phyloP scores from a whole-genome alignment of 345 rosid genomes.

The Hypericum androsaemum region DNA sequence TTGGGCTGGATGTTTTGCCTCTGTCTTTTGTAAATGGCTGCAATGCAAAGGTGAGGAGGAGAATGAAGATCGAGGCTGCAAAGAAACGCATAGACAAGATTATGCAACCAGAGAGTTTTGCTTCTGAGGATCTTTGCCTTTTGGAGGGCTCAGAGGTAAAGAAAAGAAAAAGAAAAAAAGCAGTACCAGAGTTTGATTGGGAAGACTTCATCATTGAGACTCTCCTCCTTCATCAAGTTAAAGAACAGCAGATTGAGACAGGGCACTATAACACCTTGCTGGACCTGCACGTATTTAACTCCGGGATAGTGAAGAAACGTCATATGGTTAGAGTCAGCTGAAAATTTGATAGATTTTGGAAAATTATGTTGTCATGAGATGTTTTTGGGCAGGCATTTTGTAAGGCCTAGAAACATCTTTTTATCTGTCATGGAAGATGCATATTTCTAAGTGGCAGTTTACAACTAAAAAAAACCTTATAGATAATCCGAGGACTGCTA shows the following conservation, averaged over 20 bases:
- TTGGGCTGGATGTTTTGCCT: conserved; percentile 57
- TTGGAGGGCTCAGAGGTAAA: conserved; percentile 10
- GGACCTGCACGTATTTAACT: conserved; percentile 56
- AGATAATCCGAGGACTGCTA: too few species aligned
- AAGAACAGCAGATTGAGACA: conserved; percentile 68
- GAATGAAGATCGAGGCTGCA: conserved; percentile 54
- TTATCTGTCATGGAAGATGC: too few species aligned
- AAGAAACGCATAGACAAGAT: conserved; percentile 44
- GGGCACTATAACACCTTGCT: conserved; percentile 67
- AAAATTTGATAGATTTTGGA: too few species aligned
- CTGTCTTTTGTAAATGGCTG: conserved; percentile 53
- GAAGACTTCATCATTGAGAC: conserved; percentile 82
- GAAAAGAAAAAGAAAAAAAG: conserved; percentile 39
- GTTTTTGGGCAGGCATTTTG: too few species aligned
- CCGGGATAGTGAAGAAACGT: too few species aligned
- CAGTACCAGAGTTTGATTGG: conserved; percentile 46
- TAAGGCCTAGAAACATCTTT: too few species aligned
- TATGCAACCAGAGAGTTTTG: conserved; percentile 30
- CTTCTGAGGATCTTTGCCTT: conserved; percentile 6
- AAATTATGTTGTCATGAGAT: too few species aligned
- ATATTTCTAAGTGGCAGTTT: too few species aligned
- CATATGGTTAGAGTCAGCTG: too few species aligned
- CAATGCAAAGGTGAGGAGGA: conserved; percentile 38
- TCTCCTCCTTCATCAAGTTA: conserved; percentile 56
- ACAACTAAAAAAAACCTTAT: too few species aligned